Base-by-base conservation (phyloP, 352 stramenopile genomes). In the Phytophthora meadii region DNA sequence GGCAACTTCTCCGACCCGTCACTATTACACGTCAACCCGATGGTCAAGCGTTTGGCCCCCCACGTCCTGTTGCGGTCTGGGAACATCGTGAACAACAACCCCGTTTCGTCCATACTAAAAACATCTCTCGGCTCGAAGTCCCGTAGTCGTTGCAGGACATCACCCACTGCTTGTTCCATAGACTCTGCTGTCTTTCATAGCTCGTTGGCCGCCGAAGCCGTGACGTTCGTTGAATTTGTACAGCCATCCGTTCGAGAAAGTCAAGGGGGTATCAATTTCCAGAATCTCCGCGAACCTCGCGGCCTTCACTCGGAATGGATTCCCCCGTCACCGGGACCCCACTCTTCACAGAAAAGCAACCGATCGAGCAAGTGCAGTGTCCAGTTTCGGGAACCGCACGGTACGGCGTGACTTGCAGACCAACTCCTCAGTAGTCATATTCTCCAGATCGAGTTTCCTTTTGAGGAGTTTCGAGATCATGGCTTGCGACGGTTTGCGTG, bases 381-480 rank as follows among this genome's bases (percentile, higher is more conserved):
- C 69, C 39, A 77, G 32, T 4, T 61, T 46, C 1, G 69, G 69
- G 44, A 65, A 72, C 27, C 69, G 69, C 32, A 74, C 64, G 1
- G 48, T 68, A 4, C 69, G 57, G 4, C 53, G 52, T 3, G 56
- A 68, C 45, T 76, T 76, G 51, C 40, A 72, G 6, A 22, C 49
- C 48, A 76, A 19, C 53, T 68, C 51, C 34, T 71, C 62, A 22
- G 14, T 50, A 27, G 68, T 65, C 56, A 72, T 72, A 24, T 10
- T 53, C 32, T 76, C 68, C 5, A 76, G 36, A 42, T 62, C 62
- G 3, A 11, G 17, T 64, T 76, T 72, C 25, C 68, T 54, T 52
- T 76, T 76, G 19, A 76, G 62, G 25, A 76, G 47, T 62, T 76
- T 76, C 4, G 62, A 72, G 25, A 76, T 76, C 68, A 76, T 76